Base-by-base conservation (phyloP, 2,329 filamentous ascomycete genomes). In the Cladosporium phlei region DNA sequence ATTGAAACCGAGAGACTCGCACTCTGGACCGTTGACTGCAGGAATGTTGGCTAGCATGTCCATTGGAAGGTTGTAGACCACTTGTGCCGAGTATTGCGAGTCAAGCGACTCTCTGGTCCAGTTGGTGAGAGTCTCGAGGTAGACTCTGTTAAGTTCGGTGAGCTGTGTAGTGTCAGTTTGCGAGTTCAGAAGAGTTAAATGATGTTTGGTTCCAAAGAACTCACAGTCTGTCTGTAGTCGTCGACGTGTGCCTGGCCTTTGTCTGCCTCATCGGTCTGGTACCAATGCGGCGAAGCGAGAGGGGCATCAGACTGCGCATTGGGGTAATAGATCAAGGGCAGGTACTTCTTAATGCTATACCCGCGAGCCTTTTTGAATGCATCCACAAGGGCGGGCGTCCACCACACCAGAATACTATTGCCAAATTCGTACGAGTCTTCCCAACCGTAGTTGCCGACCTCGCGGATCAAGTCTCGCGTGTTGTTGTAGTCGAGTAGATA, bases 361-460 rank as follows among this genome's bases (percentile, higher is more conserved):
- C 59, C 61, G 6, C 55, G 48, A 5, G 42, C 42, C 3, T 48
- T 20, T 7, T 57, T 22, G 39, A 66, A 66, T 2, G 47, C 47
- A 3, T 51, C 29, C 1, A 56, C 30, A 2, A 66, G 49, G 3
- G 47, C 50, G 1, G 58, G 59, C 0, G 60, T 66, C 56, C 56
- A 60, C 49, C 51, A 58, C n/a, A 50, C 48, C 2, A 57, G 24
- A 2, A 50, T 46, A 3, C 55, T 50, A 11, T 58, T 56, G 3
- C 54, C 52, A 14, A 64, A 58, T 33, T 66, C 63, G 49, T 59
- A 57, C 37, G 55, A 60, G 44, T 66, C 64, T 53, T 66, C 64
- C 63, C 64, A 66, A 2, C 55, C 61, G 25, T 64, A 65, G 24
- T 63, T 59, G 8, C 61, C 65, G 11, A 65, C 59, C 27, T 54